phyloP scores from a whole-genome alignment of 2,329 filamentous ascomycete genomes.

The Ampelomyces quisqualis region DNA sequence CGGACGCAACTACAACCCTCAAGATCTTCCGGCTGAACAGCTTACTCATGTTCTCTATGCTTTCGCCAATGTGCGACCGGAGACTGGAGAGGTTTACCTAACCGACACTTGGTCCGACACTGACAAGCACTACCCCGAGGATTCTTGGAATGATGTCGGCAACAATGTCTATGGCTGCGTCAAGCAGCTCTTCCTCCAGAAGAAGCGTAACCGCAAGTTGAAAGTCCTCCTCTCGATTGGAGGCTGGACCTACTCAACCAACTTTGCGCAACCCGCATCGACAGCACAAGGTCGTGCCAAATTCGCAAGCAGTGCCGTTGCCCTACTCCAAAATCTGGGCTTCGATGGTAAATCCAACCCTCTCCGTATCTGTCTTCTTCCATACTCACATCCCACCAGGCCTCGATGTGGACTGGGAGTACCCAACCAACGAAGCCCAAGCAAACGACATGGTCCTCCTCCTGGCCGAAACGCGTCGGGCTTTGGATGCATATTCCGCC shows the following conservation, averaged over 20 bases:
- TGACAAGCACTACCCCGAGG: conserved; percentile 42
- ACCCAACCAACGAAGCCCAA: conserved; percentile 34
- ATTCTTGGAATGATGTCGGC: conserved; percentile 45
- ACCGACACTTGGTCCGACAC: conserved; percentile 42
- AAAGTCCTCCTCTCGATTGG: conserved; percentile 44
- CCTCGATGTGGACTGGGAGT: conserved; percentile 44
- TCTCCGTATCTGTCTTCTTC: not conserved
- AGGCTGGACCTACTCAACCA: conserved; percentile 44
- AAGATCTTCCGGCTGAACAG: conserved; percentile 36
- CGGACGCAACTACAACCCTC: conserved; percentile 40
- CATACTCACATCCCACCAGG: conserved; percentile 12
- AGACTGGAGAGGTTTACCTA: conserved; percentile 43
- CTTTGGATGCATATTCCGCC: conserved; percentile 47
- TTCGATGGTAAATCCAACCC: conserved; percentile 33
- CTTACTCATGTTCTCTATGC: conserved; percentile 44
- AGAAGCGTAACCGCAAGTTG: conserved; percentile 41
- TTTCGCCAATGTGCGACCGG: conserved; percentile 42
- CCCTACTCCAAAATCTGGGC: conserved; percentile 37
- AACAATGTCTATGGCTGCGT: conserved; percentile 43
- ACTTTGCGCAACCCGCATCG: conserved; percentile 38
- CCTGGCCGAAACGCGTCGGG: conserved; percentile 32
- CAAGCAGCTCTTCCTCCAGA: conserved; percentile 42
- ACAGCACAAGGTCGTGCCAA: conserved; percentile 31
- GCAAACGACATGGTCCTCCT: conserved; percentile 39
- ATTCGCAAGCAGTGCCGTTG: conserved; percentile 40